Evolutionary conservation across 768 basidiomycete species (phyloP), one percentile per base, ranked within the genome.

Genomic region (Termitomyces bulborhizus): DNA sequence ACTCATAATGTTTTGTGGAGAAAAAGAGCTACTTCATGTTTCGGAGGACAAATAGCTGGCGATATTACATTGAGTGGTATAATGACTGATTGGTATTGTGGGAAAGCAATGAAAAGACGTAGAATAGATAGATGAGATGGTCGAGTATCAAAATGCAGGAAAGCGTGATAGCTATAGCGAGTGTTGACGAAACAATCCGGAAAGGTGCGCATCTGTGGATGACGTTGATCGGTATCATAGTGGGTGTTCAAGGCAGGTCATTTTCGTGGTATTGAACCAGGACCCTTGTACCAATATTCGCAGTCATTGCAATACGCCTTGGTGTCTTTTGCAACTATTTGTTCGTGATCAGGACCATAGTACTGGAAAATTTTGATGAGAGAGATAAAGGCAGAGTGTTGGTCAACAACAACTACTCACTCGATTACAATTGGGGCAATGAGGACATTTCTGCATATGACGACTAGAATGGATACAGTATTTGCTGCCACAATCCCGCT

Each of bases 331-430:
- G 79, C 80, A 56, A 88, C 75, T 3, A 73, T 82, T 67, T 92
- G 87, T 52, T 75, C 77, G 42, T 70, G 70, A 62, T 91, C 89
- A 1, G 90, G 89, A 21, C 86, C 87, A 61, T 77, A 76, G 65
- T 84, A 88, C 89, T 89, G 62, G 3, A 46, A 54, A 40, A 27
- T 32, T 8, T 53, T 18, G 54, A 55, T 58, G 27, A 51, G 54
- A 41, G 46, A 46, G 47, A 55, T 57, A 47, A 53, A 45, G 46
- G 24, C 34, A 18, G 26, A 63, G 58, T 53, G 53, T 32, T 24
- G 39, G 54, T 31, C 27, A 29, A 45, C 24, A 26, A 44, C 45
- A 18, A 51, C 9, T 21, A 72, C 77, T 46, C 56, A 78, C 80
- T 51, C 73, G 75, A 46, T 70, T 73, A 66, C 79, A 80, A 31